These are phyloP conservation scores for Lactarius hatsudake DNA, from an alignment of 768 basidiomycete genomes.

Conservation along the genomic window DNA sequence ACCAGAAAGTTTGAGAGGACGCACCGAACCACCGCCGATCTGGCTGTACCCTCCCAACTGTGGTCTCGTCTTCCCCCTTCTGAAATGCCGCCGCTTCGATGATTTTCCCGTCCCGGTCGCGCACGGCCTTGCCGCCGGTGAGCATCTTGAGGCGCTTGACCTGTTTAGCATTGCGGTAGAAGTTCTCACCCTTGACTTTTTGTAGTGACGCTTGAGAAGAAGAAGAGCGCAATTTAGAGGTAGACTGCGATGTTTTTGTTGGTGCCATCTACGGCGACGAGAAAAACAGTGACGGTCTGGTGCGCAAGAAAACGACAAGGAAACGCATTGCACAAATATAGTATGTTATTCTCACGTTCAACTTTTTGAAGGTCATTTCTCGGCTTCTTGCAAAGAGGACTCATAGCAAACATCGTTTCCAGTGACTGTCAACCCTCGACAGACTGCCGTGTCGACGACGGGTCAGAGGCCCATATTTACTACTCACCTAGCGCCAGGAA, in stretches of 20 bases:
- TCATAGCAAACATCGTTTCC: neutral
- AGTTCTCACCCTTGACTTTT: constrained; percentile 91
- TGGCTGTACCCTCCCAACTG: constrained; percentile 88
- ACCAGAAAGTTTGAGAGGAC: constrained; percentile 32
- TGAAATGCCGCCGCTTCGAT: constrained; percentile 93
- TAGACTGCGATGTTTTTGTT: constrained; percentile 34
- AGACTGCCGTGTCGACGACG: no score
- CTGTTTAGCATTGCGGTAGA: constrained; percentile 95
- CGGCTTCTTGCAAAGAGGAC: neutral
- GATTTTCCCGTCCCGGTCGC: constrained; percentile 90
- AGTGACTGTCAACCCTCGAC: no score
- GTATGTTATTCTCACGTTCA: neutral
- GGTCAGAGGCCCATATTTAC: neutral
- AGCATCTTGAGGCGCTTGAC: constrained; percentile 87
- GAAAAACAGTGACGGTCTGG: neutral
- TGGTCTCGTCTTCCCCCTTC: constrained; percentile 89
- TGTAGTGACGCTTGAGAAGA: constrained; percentile 53
- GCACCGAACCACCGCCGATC: constrained; percentile 97
- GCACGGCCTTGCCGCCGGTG: constrained; percentile 84
- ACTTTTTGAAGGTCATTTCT: neutral
- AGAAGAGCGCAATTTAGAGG: constrained; percentile 39
- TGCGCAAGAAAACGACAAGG: neutral
- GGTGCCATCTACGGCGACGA: constrained; percentile 34
- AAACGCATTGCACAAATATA: neutral
- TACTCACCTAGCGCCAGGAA: neutral